Evolutionary conservation across 805 yeast genomes (phyloP), one percentile per base, ranked within the genome.

Genomic region (Ogataea pilisensis): DNA sequence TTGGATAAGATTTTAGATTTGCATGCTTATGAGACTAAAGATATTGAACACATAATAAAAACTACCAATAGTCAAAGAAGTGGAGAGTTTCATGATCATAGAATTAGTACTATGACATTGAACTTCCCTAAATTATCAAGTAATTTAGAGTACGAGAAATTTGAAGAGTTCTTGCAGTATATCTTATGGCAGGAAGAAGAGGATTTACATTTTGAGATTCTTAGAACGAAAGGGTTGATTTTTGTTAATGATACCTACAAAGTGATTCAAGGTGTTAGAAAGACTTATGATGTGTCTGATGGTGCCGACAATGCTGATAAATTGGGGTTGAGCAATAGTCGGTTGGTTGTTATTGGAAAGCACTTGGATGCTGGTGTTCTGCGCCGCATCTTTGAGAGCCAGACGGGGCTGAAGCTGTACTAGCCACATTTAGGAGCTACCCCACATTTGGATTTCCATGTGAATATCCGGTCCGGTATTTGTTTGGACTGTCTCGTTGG

Each of bases 251-350:
- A 58, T 7, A 31, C 25, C 0, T 78, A 73, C 18, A 72, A 75
- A 48, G 85, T 89, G 7, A 64, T 93, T 9, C 99, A 93, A 60
- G 98, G 95, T 11, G 99, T 93, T 0, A 71, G 98, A 44, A 93
- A 89, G 41, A 88, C 95, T 0, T 93, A 88, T 61, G 99, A 93
- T 47, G 68, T 87, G 3, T 70, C 82, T 4, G 79, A 75, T 4
- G 64, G 61, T 1, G 19, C n/a, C 3, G 50, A 49, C 12, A 38
- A 46, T 11, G 20, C 42, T 1, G 38, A 38, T 6, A 51, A 49
- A 1, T 20, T 55, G 18, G 38, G 41, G 13, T 25, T 60, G 20
- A 25, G 37, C 8, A 35, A 31, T 8, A 39, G 53, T 18, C 41
- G 61, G 41, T 39, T 63, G 16, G 66, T 63, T 14, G 31, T 63